Evolutionary conservation across 2,329 filamentous ascomycete genomes (phyloP), one percentile per base, ranked within the genome.

Genomic region (Pezicula radicicola): DNA sequence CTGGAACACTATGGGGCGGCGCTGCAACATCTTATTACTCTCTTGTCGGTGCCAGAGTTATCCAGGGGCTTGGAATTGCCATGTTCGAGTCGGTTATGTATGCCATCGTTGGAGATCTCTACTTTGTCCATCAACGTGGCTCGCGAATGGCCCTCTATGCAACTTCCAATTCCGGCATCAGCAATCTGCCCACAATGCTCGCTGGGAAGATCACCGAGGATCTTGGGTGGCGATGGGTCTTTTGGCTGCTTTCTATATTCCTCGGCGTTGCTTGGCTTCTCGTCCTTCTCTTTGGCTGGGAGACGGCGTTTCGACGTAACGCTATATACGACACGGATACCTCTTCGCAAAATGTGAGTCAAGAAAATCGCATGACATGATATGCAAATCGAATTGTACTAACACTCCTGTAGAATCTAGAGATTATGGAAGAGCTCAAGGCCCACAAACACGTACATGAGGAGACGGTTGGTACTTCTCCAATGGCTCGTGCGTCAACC

Each of bases 231-330:
- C 64, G 67, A 51, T 74, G 71, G 71, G 71, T 75, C 1, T 74
- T 78, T 56, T 69, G 75, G 37, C 74, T 76, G 53, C 73, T 76
- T 28, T 71, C 71, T 48, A 73, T 75, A 35, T 69, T 76, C 53
- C 72, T 74, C 15, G 75, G 72, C 2, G 55, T 73, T 3, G 64
- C 19, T 56, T 76, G 15, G 61, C 74, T 4, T 68, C n/a, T n/a
- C n/a, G n/a, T 77, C n/a, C 61, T 75, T 50, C 65, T 79, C 45
- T 73, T 78, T 50, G 75, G 77, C 4, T 76, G 75, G 1, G 76
- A 79, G 58, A 79, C 77, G 16, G 70, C 71, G 1, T 80, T 75
- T 61, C 68, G 66, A 51, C 66, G 75, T 7, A 16, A 41, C n/a
- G 47, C 25, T 4, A 35, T 48, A 2, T 51, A 50, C 42, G 51